Conservation (phyloP, 1,139 yeast genomes). For the Suhomyces atakaporum region DNA sequence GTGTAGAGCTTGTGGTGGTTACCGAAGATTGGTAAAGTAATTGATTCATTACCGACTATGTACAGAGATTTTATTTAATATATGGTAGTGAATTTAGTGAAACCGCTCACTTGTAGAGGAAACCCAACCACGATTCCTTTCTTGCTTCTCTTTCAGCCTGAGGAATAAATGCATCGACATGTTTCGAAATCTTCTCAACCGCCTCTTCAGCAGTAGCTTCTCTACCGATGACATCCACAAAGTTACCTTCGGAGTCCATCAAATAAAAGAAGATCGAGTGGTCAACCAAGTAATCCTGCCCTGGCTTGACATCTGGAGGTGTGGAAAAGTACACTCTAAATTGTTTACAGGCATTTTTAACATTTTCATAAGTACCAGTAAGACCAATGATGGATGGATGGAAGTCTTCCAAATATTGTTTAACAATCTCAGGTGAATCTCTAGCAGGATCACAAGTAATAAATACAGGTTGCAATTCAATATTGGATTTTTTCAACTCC, state of each 20-base stretch:
- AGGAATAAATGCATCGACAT: conserved; percentile 77
- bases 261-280: conserved; percentile 94
- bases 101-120: conserved; percentile 43
- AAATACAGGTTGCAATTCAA: conserved; percentile 78
- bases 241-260: conserved; percentile 96
- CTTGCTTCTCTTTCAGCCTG: conserved; percentile 60
- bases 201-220: conserved; percentile 82
- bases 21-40: conserved; percentile 40
- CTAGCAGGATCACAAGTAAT: conserved; percentile 97
- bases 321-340: conserved; percentile 95
- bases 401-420: conserved; percentile 80
- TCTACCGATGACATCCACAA: conserved; percentile 91
- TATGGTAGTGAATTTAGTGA: conserved; percentile 21
- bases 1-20: conserved; percentile 53
- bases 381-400: conserved; percentile 86
- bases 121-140: conserved; percentile 57
- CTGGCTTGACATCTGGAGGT: conserved; percentile 89
- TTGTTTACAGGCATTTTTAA: conserved; percentile 80
- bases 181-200: conserved; percentile 73
- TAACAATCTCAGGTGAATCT: conserved; percentile 81
- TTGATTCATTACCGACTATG: background rate
- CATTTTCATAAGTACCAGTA: conserved; percentile 85
- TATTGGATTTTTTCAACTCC: conserved; percentile 53
- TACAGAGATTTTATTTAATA: background rate
- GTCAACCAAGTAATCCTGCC: conserved; percentile 94